Percentiles rank a stretch among this genome's conserved stretches.
These are phyloP conservation scores for Hypoxylon crocopeplum DNA, from an alignment of 495 filamentous ascomycete genomes.

Conservation along the genomic window DNA sequence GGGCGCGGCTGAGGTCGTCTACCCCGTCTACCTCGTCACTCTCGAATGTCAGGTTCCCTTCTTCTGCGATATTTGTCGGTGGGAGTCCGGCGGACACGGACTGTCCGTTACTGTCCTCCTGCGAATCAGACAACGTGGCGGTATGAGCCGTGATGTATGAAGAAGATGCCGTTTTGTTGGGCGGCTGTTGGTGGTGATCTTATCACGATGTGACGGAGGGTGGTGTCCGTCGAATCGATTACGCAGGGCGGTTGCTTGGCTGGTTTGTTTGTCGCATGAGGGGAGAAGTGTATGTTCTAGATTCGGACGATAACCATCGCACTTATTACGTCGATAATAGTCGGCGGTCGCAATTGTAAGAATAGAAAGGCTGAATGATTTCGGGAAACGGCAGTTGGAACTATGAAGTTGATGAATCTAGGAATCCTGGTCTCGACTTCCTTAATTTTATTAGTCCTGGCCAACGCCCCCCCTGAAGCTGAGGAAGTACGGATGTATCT, in stretches of 20 bases:
- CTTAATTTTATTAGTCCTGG: conserved; percentile 29
- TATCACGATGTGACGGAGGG: conserved; percentile 15
- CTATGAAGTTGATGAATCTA: conserved; percentile 29
- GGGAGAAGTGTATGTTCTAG: background rate
- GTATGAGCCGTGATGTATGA: conserved; percentile 10
- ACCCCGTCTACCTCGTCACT: conserved; percentile 54
- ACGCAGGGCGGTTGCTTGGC: conserved; percentile 8
- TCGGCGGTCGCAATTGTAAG: conserved; percentile 5
- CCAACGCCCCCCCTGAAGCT: conserved; percentile 23
- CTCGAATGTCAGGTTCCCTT: conserved; percentile 40
- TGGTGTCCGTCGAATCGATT: conserved; percentile 16
- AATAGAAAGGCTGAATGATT: background rate
- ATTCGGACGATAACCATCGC: conserved; percentile 7
- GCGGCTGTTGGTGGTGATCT: conserved; percentile 14
- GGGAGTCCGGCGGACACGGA: conserved; percentile 66
- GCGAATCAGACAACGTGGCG: conserved; percentile 76
- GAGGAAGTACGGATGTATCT: conserved; percentile 6
- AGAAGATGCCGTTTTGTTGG: conserved; percentile 5
- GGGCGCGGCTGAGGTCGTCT: conserved; percentile 45
- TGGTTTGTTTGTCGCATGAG: conserved; percentile 28
- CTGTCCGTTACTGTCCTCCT: conserved; percentile 67
- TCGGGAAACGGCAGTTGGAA: conserved; percentile 1
- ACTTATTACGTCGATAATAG: background rate
- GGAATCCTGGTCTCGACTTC: conserved; percentile 28
- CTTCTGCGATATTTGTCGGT: conserved; percentile 40